These are phyloP conservation scores for Galerina marginata DNA, from an alignment of 768 basidiomycete genomes.

Conservation along the genomic window DNA sequence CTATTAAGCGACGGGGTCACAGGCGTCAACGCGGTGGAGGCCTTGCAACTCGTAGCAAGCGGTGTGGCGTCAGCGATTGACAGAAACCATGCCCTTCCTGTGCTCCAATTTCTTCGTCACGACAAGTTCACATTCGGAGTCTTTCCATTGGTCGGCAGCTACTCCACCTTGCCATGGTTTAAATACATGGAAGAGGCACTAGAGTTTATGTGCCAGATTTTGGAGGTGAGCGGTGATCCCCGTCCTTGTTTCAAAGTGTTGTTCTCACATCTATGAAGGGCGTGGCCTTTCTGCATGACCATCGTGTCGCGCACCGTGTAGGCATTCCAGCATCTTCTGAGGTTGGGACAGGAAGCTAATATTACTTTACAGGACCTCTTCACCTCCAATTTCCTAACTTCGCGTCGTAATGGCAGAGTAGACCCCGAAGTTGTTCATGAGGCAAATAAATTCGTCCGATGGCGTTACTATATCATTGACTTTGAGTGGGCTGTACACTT, in stretches of 20 bases:
- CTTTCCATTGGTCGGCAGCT: background rate
- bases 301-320: background rate
- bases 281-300: background rate
- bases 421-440: too few species aligned
- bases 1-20: background rate
- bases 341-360: background rate
- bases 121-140: background rate
- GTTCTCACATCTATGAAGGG: background rate
- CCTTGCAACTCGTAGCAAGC: background rate
- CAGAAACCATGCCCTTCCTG: background rate
- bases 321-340: background rate
- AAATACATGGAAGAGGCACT: background rate
- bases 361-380: background rate
- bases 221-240: background rate
- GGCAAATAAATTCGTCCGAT: background rate
- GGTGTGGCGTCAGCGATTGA: background rate
- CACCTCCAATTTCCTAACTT: background rate
- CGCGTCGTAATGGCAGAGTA: background rate
- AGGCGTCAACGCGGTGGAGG: background rate
- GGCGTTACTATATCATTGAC: constrained; percentile 1
- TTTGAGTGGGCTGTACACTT: background rate
- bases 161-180: background rate
- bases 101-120: background rate
- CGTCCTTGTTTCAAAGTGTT: background rate
- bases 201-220: background rate